These are phyloP conservation scores for Tolypocladium guangdongense DNA, from an alignment of 2,329 filamentous ascomycete genomes.

Conservation along the genomic window DNA sequence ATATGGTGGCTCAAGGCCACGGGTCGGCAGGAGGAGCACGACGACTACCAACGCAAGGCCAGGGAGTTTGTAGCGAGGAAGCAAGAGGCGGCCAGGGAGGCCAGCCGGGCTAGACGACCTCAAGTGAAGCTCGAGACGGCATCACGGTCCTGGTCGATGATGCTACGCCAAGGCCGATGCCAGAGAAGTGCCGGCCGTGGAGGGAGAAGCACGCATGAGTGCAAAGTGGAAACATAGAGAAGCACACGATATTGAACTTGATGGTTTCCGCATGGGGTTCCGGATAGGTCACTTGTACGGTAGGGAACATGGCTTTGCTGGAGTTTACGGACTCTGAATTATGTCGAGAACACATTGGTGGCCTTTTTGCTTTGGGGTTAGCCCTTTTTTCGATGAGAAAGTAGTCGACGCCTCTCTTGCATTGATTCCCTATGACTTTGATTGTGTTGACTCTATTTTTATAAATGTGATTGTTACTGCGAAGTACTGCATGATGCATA, in stretches of 20 bases:
- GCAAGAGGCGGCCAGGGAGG: slow-evolving; percentile 18
- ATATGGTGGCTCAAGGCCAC: slow-evolving; percentile 45
- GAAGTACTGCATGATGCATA: neutral
- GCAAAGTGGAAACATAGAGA: neutral
- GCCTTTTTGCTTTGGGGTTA: neutral
- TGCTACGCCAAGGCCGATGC: slow-evolving; percentile 11
- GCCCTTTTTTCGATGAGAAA: neutral
- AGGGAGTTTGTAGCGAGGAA: slow-evolving; percentile 28
- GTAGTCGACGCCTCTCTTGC: neutral
- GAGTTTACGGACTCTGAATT: slow-evolving; percentile 1
- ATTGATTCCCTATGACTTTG: neutral
- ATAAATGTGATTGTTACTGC: neutral
- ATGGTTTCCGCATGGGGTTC: neutral
- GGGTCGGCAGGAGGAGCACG: slow-evolving; percentile 35
- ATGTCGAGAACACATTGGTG: neutral
- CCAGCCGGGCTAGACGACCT: slow-evolving; percentile 13
- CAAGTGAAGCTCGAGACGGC: slow-evolving; percentile 14
- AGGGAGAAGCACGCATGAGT: neutral
- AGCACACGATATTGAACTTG: neutral
- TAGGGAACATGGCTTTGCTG: neutral
- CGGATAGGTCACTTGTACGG: neutral
- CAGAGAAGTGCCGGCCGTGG: neutral
- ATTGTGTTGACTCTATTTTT: neutral
- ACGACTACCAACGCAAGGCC: slow-evolving; percentile 37
- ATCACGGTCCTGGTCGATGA: slow-evolving; percentile 11